Conservation (phyloP, 768 basidiomycete species). For the Phanerochaete sordida region DNA sequence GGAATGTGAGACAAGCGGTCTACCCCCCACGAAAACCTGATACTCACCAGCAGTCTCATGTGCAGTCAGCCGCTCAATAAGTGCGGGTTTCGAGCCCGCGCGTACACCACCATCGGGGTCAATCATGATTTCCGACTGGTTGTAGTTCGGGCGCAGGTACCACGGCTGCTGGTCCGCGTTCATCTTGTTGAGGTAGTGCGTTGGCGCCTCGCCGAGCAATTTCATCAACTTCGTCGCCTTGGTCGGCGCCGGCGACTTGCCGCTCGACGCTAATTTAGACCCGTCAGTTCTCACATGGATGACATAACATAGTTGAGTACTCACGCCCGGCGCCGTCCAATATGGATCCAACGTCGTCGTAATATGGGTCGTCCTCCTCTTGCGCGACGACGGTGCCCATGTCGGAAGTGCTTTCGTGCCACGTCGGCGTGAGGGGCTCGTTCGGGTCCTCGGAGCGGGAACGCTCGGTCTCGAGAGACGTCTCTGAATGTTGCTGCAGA, state of each 20-base stretch:
- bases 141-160: conserved; percentile 84
- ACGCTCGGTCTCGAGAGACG: conserved; percentile 17
- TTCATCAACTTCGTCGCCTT: conserved; percentile 51
- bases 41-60: conserved; percentile 84
- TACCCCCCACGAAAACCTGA: too few species aligned
- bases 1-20: too few species aligned
- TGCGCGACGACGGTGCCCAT: conserved; percentile 5
- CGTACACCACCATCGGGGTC: conserved; percentile 81
- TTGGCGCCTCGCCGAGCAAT: conserved; percentile 61
- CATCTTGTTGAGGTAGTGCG: conserved; percentile 38
- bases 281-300: not conserved
- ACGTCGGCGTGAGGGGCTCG: conserved; percentile 13
- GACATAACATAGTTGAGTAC: not conserved
- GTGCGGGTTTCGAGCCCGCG: conserved; percentile 81
- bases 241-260: conserved; percentile 25
- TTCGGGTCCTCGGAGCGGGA: conserved; percentile 6
- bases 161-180: conserved; percentile 57
- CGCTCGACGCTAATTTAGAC: conserved; percentile 9
- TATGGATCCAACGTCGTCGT: conserved; percentile 10
- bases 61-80: conserved; percentile 87
- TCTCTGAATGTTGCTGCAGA: conserved; percentile 26
- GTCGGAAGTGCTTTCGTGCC: conserved; percentile 7
- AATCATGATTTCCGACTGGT: conserved; percentile 76
- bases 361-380: conserved; percentile 7
- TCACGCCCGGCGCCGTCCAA: conserved; percentile 17